phyloP scores from a whole-genome alignment of 352 stramenopile genomes.

The Phytophthora idaei region DNA sequence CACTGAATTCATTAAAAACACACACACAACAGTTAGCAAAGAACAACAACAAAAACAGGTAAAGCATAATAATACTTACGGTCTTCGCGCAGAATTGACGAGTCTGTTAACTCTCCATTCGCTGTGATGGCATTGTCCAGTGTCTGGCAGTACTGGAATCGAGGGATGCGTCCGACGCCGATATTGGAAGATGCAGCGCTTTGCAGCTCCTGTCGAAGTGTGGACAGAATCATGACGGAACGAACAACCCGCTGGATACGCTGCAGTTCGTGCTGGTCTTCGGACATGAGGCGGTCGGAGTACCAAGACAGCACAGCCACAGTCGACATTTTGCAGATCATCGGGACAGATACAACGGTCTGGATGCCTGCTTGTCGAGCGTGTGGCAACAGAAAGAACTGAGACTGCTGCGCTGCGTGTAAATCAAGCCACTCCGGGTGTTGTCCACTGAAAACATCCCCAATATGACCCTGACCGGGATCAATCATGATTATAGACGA shows the following conservation, averaged over 20 bases:
- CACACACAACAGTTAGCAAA: slow-evolving; percentile 22
- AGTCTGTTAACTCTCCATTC: slow-evolving; percentile 67
- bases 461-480: slow-evolving; percentile 75
- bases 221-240: slow-evolving; percentile 68
- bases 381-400: slow-evolving; percentile 80
- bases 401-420: slow-evolving; percentile 49
- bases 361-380: slow-evolving; percentile 68
- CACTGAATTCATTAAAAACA: slow-evolving; percentile 38
- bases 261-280: slow-evolving; percentile 70
- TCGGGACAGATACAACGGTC: slow-evolving; percentile 72
- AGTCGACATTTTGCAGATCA: slow-evolving; percentile 86
- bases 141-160: slow-evolving; percentile 81
- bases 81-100: slow-evolving; percentile 45
- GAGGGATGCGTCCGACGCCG: slow-evolving; percentile 45
- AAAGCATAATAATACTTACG: slow-evolving; percentile 36
- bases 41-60: background rate
- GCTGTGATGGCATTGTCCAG: slow-evolving; percentile 77
- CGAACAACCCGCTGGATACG: slow-evolving; percentile 73
- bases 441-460: slow-evolving; percentile 73
- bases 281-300: slow-evolving; percentile 49
- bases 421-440: slow-evolving; percentile 76
- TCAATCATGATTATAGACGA: slow-evolving; percentile 78
- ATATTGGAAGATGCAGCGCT: slow-evolving; percentile 35
- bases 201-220: slow-evolving; percentile 58
- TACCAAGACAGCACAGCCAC: slow-evolving; percentile 87